These are phyloP conservation scores for Fusarium transvaalense DNA, from an alignment of 2,329 filamentous ascomycete genomes.

Conservation along the genomic window DNA sequence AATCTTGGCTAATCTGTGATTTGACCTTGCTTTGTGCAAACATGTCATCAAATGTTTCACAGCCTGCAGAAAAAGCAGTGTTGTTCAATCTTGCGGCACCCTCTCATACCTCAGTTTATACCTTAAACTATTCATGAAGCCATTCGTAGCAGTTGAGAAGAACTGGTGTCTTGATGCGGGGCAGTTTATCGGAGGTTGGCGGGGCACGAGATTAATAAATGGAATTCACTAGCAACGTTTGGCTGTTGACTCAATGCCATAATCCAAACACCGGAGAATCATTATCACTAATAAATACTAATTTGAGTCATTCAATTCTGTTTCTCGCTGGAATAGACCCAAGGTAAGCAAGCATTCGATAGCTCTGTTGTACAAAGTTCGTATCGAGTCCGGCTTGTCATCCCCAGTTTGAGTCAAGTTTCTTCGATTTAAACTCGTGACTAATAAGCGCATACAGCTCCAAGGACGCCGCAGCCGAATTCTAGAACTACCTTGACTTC, in stretches of 20 bases:
- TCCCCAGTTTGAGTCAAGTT: slow-evolving; percentile 8
- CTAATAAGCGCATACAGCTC: slow-evolving; percentile 28
- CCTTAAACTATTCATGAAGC: neutral
- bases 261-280: neutral
- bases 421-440: slow-evolving; percentile 27
- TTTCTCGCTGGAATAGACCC: neutral
- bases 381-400: neutral
- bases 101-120: neutral
- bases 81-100: neutral
- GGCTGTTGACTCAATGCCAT: slow-evolving; percentile 18
- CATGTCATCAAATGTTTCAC: neutral
- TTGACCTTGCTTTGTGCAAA: neutral
- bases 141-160: neutral
- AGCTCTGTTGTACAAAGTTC: neutral
- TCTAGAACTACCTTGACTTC: slow-evolving; percentile 5
- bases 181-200: slow-evolving; percentile 20
- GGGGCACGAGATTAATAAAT: slow-evolving; percentile 26
- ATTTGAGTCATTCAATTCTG: neutral
- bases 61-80: neutral
- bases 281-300: neutral
- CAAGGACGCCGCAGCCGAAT: slow-evolving; percentile 13
- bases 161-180: slow-evolving; percentile 19
- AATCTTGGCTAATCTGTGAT: neutral
- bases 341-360: neutral
- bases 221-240: slow-evolving; percentile 28